phyloP scores from a whole-genome alignment of 2,329 filamentous ascomycete species.

The Westerdykella ornata region DNA sequence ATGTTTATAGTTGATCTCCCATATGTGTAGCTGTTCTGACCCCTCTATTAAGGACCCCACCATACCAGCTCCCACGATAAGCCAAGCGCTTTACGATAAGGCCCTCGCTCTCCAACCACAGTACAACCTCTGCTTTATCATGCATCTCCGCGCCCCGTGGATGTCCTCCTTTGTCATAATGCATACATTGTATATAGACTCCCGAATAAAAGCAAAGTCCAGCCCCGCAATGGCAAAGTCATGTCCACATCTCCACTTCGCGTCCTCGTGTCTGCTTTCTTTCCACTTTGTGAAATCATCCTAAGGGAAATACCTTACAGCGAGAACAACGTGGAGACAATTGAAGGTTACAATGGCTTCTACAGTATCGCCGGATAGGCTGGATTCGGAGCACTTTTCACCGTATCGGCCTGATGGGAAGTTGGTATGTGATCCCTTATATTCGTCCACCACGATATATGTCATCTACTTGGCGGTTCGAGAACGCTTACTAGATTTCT shows the following conservation, averaged over 20 bases:
- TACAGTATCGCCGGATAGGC: slow-evolving; percentile 10
- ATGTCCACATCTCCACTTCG: too few species aligned
- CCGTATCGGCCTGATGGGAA: slow-evolving; percentile 54
- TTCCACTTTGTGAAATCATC: neutral
- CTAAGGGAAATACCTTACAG: neutral
- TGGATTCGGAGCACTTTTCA: slow-evolving; percentile 48
- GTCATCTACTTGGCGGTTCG: neutral
- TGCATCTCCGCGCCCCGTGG: slow-evolving; percentile 37
- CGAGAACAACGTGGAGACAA: neutral
- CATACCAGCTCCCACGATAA: neutral
- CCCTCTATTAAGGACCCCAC: too few species aligned
- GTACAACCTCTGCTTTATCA: slow-evolving; percentile 7
- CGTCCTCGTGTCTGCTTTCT: too few species aligned
- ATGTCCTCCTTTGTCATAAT: slow-evolving; percentile 20
- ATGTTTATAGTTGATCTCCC: too few species aligned
- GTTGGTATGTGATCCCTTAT: slow-evolving; percentile 39
- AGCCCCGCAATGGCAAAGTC: too few species aligned
- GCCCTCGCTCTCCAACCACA: slow-evolving; percentile 7
- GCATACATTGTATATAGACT: too few species aligned
- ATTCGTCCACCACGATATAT: neutral
- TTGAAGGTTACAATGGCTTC: slow-evolving; percentile 22
- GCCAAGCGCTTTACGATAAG: neutral
- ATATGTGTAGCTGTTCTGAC: too few species aligned
- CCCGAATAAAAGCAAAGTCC: too few species aligned
- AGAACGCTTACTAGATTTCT: neutral